Percentiles rank a stretch among this genome's conserved stretches.
These are phyloP conservation scores for Auricularia sp. DNA, from an alignment of 768 basidiomycete species.

Conservation along the genomic window DNA sequence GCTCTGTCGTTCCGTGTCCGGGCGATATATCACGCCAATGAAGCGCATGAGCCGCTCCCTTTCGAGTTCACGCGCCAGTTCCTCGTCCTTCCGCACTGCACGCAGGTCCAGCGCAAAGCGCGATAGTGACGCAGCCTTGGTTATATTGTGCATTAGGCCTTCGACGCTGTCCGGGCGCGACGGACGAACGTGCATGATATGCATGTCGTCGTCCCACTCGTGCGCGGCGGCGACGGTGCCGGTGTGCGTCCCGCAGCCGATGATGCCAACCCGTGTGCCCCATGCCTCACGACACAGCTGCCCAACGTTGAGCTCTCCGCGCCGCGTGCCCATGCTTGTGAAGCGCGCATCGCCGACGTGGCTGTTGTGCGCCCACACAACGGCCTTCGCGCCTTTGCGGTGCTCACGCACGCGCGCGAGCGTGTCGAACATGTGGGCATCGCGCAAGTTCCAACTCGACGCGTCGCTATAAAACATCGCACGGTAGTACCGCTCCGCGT, in stretches of 20 bases:
- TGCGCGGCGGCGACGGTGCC: constrained; percentile 22
- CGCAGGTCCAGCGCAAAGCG: constrained; percentile 9
- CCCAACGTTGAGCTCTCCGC: constrained; percentile 22
- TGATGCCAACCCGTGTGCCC: constrained; percentile 17
- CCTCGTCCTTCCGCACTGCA: neutral
- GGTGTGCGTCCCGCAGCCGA: constrained; percentile 19
- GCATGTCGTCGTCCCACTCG: constrained; percentile 20
- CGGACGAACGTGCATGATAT: constrained; percentile 16
- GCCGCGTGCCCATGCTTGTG: constrained; percentile 19
- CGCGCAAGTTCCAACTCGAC: constrained; percentile 21
- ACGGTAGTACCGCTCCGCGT: constrained; percentile 24
- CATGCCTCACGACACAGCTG: constrained; percentile 22
- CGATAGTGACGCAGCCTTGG: constrained; percentile 5
- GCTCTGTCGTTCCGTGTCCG: constrained; percentile 17
- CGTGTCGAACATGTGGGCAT: constrained; percentile 13
- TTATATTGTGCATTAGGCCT: constrained; percentile 12
- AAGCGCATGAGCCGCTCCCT: constrained; percentile 17
- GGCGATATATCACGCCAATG: constrained; percentile 22
- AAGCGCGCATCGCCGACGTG: constrained; percentile 22
- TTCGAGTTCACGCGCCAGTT: constrained; percentile 1
- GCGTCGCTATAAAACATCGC: constrained; percentile 19
- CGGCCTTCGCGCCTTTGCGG: constrained; percentile 4
- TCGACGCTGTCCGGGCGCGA: constrained; percentile 17
- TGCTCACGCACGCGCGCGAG: constrained; percentile 14
- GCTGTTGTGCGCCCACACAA: constrained; percentile 25